These are phyloP conservation scores for Schizonepeta tenuifolia DNA, from an alignment of 257 asterid species.

Conservation along the genomic window DNA sequence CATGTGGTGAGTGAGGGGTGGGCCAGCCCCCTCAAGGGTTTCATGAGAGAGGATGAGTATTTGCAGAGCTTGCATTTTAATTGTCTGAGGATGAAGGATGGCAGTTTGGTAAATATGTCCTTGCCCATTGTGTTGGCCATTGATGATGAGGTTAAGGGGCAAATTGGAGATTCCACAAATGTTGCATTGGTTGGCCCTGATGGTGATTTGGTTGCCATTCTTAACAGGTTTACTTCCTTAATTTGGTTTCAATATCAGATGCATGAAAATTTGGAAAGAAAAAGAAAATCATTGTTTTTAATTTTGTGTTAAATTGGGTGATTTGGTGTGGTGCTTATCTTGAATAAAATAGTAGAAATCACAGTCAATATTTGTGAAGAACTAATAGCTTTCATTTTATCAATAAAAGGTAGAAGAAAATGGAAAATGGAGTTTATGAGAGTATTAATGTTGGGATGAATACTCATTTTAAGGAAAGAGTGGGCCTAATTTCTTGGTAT, in stretches of 20 bases:
- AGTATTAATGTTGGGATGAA: background rate
- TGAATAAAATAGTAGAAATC: conserved; percentile 10
- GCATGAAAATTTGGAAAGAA: background rate
- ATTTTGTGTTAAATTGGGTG: background rate
- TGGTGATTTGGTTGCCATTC: conserved; percentile 63
- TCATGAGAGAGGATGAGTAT: conserved; percentile 87
- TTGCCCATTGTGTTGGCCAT: conserved; percentile 82
- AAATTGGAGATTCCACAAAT: conserved; percentile 46
- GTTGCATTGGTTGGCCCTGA: conserved; percentile 66
- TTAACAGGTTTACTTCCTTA: conserved; percentile 52
- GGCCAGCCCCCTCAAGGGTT: conserved; percentile 85
- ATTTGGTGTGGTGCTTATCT: background rate
- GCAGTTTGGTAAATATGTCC: conserved; percentile 74
- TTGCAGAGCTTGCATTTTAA: conserved; percentile 88
- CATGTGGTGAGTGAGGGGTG: conserved; percentile 93
- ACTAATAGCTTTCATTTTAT: background rate
- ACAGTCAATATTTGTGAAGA: background rate
- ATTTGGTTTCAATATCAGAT: background rate
- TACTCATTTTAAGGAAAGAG: background rate
- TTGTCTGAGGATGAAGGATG: conserved; percentile 66
- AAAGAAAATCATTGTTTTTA: background rate
- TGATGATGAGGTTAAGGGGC: conserved; percentile 61
- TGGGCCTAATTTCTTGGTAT: conserved; percentile 8
- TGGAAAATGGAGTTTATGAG: conserved; percentile 19
- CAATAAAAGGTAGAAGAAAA: background rate